phyloP scores from a whole-genome alignment of 345 rosid genomes.

The Trapa bicornis region DNA sequence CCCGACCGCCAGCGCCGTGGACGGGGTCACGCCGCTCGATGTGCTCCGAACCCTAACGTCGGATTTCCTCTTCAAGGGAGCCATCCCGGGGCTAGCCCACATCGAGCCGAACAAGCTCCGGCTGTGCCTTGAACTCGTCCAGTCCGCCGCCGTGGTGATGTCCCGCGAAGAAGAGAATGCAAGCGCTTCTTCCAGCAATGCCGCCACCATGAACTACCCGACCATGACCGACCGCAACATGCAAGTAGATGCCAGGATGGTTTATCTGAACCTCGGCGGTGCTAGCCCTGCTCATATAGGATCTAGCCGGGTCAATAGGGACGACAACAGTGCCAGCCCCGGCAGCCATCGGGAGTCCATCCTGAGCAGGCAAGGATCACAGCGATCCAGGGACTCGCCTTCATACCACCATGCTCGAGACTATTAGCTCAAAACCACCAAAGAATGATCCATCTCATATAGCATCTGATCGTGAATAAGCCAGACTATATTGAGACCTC shows the following conservation, averaged over 20 bases:
- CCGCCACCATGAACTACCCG: conserved; percentile 32
- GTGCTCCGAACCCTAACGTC: conserved; percentile 91
- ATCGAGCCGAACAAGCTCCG: conserved; percentile 90
- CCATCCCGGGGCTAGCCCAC: conserved; percentile 85
- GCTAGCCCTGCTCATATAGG: conserved; percentile 19
- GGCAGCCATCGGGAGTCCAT: conserved; percentile 34
- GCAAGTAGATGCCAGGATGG: conserved; percentile 70
- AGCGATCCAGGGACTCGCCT: conserved; percentile 1
- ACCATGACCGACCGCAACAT: conserved; percentile 43
- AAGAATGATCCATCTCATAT: not conserved
- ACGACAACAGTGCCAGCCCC: conserved; percentile 34
- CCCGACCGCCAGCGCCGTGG: conserved; percentile 77
- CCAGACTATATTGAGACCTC: not conserved
- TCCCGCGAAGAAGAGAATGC: conserved; percentile 86
- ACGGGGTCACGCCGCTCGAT: conserved; percentile 83
- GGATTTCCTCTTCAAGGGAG: conserved; percentile 98
- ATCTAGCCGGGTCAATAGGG: conserved; percentile 40
- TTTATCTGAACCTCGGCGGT: conserved; percentile 78
- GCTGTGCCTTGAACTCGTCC: conserved; percentile 92
- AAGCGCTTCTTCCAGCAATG: conserved; percentile 22
- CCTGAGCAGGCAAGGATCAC: conserved; percentile 25
- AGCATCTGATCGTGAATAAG: not conserved
- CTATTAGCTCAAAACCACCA: conserved; percentile 20
- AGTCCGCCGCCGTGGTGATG: conserved; percentile 87
- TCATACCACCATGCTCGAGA: conserved; percentile 64